These are phyloP conservation scores for Globisporangium carolinianum DNA, from an alignment of 352 stramenopile species.

Conservation along the genomic window DNA sequence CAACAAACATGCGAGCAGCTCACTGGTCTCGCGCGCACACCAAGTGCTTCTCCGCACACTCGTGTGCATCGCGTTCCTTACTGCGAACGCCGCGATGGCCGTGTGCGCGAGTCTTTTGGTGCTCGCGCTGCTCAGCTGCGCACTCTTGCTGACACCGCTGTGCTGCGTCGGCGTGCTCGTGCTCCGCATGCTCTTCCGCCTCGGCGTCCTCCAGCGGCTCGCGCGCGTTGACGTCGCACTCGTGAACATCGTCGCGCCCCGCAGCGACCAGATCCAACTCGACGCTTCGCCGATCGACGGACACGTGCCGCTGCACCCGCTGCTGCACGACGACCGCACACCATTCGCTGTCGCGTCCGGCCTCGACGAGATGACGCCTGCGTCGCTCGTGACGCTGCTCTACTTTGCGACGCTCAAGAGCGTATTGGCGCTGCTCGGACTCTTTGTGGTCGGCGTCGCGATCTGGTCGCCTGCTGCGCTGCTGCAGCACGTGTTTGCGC, in stretches of 20 bases:
- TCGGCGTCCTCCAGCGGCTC: conserved; percentile 9
- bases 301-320: conserved; percentile 1
- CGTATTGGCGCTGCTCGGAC: conserved; percentile 6
- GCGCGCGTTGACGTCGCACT: conserved; percentile 15
- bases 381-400: conserved; percentile 13
- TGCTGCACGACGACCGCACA: neutral
- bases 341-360: conserved; percentile 9
- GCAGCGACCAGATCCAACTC: neutral
- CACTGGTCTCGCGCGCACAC: neutral
- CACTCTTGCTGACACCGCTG: conserved; percentile 10
- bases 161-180: conserved; percentile 16
- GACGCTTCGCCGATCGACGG: neutral
- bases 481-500: neutral
- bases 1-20: neutral
- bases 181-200: conserved; percentile 15
- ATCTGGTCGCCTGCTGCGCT: conserved; percentile 2
- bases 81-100: conserved; percentile 12
- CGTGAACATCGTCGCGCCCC: conserved; percentile 13
- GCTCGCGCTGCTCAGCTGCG: conserved; percentile 7
- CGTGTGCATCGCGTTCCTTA: conserved; percentile 6
- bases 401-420: conserved; percentile 23
- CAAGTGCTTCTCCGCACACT: neutral
- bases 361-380: conserved; percentile 5
- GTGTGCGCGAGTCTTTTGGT: conserved; percentile 6
- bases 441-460: conserved; percentile 6